A percentile compares a stretch with the other conserved stretches of the same genome.
Evolutionary conservation across 2,329 filamentous ascomycete genomes (phyloP).

Genomic region (Sporothrix brasiliensis): DNA sequence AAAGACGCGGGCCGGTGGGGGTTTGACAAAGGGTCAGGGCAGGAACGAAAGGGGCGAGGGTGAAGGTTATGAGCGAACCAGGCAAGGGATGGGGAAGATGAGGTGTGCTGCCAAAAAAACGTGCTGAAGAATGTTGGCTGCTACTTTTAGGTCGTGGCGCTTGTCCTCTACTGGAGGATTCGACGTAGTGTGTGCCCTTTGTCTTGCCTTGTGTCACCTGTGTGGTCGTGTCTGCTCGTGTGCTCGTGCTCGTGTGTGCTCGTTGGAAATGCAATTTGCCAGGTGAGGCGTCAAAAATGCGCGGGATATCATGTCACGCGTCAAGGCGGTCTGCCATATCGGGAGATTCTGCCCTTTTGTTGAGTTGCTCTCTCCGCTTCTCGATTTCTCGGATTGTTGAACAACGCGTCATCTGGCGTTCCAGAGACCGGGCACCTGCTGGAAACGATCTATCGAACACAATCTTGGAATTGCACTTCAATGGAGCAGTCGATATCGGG

Average conservation of each 20-base stretch:
- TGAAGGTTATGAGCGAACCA: neutral
- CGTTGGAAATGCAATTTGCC: conserved; percentile 28
- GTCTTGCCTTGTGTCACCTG: conserved; percentile 9
- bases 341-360: conserved; percentile 5
- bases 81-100: conserved; percentile 3
- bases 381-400: neutral
- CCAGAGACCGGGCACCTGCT: neutral
- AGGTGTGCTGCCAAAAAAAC: neutral
- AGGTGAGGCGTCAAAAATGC: conserved; percentile 28
- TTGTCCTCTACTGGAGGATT: conserved; percentile 1
- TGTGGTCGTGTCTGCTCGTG: neutral
- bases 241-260: neutral
- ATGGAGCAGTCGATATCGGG: neutral
- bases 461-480: neutral
- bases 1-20: conserved; percentile 9
- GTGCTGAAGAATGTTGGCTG: conserved; percentile 27
- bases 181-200: conserved; percentile 27
- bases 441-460: neutral
- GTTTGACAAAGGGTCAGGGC: neutral
- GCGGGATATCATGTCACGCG: conserved; percentile 25
- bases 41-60: neutral
- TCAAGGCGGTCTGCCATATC: conserved; percentile 22
- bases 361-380: neutral
- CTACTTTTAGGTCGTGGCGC: neutral
- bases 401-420: neutral